phyloP scores from a whole-genome alignment of 805 yeast species.

The Myxozyma kluyveri region DNA sequence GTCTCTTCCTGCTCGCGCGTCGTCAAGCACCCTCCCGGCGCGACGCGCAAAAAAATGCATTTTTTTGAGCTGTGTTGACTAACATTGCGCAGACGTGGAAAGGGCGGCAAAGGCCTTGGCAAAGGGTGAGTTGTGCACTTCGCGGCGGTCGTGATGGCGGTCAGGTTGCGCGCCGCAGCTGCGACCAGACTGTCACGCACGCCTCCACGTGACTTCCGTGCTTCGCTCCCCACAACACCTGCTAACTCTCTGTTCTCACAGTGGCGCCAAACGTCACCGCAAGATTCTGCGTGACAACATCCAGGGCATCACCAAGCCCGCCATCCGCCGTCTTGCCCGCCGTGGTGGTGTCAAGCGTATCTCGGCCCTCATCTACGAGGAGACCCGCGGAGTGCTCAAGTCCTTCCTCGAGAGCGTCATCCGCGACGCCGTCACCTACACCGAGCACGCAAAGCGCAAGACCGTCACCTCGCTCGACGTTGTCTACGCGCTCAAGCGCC shows the following conservation, averaged over 20 bases:
- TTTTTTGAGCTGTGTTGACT: too few species aligned
- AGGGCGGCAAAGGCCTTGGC: slow-evolving; percentile 99
- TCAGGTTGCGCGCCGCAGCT: neutral
- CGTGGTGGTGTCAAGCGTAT: slow-evolving; percentile 99
- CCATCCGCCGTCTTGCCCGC: slow-evolving; percentile 99
- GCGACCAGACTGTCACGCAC: slow-evolving; percentile 2
- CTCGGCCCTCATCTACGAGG: slow-evolving; percentile 97
- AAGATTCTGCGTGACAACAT: slow-evolving; percentile 98
- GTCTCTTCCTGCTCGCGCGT: too few species aligned
- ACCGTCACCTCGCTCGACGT: slow-evolving; percentile 98
- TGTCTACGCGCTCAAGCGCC: slow-evolving; percentile 99
- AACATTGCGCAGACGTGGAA: slow-evolving; percentile 69
- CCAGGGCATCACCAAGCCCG: slow-evolving; percentile 99
- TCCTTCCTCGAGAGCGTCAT: slow-evolving; percentile 94
- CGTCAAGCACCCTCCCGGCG: too few species aligned
- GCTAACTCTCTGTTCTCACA: slow-evolving; percentile 1
- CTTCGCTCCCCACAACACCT: neutral
- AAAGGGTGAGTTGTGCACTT: slow-evolving; percentile 50
- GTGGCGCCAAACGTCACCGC: slow-evolving; percentile 99
- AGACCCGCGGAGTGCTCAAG: slow-evolving; percentile 94
- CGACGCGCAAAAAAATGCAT: too few species aligned
- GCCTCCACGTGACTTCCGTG: neutral
- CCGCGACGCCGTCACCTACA: slow-evolving; percentile 98
- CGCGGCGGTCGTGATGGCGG: slow-evolving; percentile 8
- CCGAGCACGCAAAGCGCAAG: slow-evolving; percentile 99